Evolutionary conservation across 2,329 filamentous ascomycete species (phyloP).

Genomic region (Leptosphaerulina australis): DNA sequence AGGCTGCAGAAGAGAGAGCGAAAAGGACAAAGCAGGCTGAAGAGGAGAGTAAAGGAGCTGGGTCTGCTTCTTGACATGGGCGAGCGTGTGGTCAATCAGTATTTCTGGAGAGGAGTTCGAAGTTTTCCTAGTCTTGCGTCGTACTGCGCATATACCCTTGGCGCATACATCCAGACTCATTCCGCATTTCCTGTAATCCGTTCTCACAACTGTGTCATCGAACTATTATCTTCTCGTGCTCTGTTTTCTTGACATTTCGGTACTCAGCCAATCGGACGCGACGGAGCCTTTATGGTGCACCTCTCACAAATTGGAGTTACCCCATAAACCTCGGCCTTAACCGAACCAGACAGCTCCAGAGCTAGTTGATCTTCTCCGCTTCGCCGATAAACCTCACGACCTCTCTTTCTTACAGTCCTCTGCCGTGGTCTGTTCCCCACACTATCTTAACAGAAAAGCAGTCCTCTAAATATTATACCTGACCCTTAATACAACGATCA

Average conservation of each 20-base stretch:
- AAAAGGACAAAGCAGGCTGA: constrained; percentile 57
- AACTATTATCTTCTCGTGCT: too few species aligned
- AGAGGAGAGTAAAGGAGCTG: constrained; percentile 39
- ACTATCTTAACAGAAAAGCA: too few species aligned
- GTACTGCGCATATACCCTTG: background rate
- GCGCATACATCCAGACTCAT: background rate
- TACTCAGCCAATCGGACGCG: constrained; percentile 14
- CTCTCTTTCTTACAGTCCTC: background rate
- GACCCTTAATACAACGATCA: background rate
- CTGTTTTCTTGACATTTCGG: too few species aligned
- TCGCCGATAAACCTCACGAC: constrained; percentile 10
- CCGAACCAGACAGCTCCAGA: constrained; percentile 11
- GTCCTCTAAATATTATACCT: too few species aligned
- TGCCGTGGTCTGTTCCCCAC: background rate
- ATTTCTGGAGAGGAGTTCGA: too few species aligned
- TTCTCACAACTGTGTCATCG: too few species aligned
- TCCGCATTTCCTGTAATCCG: too few species aligned
- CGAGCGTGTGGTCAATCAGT: too few species aligned
- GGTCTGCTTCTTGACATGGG: background rate
- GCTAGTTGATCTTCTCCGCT: constrained; percentile 22
- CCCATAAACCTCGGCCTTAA: constrained; percentile 23
- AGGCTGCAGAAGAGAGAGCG: constrained; percentile 71
- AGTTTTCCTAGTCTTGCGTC: background rate
- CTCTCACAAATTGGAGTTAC: constrained; percentile 8
- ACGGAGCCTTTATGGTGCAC: constrained; percentile 1